A percentile compares a stretch with the other conserved stretches of the same genome.
These are phyloP conservation scores for Trichoderma oligosporum DNA, from an alignment of 2,329 filamentous ascomycete genomes.

Conservation along the genomic window DNA sequence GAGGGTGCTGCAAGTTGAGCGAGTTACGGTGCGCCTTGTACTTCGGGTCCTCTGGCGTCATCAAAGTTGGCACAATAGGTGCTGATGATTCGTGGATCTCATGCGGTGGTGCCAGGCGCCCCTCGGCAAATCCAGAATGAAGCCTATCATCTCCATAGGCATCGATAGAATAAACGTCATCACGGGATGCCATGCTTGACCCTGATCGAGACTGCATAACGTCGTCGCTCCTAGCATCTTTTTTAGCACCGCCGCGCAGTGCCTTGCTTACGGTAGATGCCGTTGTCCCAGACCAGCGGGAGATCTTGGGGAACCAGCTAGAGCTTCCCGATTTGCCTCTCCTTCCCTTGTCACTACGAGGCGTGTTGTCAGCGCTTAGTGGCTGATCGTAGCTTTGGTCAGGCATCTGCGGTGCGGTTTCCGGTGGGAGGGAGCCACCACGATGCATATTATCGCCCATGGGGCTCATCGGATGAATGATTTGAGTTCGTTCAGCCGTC, in stretches of 20 bases:
- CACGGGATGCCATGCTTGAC: constrained; percentile 67
- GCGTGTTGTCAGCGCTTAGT: constrained; percentile 75
- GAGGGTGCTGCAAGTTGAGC: constrained; percentile 73
- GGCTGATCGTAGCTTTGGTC: constrained; percentile 37
- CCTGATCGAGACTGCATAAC: constrained; percentile 66
- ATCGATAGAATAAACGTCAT: constrained; percentile 51
- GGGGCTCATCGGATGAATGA: constrained; percentile 56
- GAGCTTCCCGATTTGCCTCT: constrained; percentile 87
- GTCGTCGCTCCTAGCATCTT: constrained; percentile 58
- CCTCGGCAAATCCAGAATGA: constrained; percentile 53
- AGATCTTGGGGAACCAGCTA: constrained; percentile 86
- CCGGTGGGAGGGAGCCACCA: constrained; percentile 52
- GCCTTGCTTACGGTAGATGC: constrained; percentile 79
- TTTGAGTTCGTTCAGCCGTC: constrained; percentile 29
- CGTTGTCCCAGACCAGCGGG: constrained; percentile 95
- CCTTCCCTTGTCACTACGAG: constrained; percentile 67
- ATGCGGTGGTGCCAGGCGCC: constrained; percentile 38
- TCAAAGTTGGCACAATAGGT: constrained; percentile 49
- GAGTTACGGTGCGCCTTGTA: constrained; percentile 80
- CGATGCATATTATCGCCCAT: constrained; percentile 44
- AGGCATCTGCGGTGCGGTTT: constrained; percentile 55
- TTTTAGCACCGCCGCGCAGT: constrained; percentile 63
- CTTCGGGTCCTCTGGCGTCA: constrained; percentile 65
- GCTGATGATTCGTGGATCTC: constrained; percentile 28
- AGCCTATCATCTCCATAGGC: constrained; percentile 59